Percentiles rank a stretch among this genome's conserved stretches.
These are phyloP conservation scores for Ascochyta clinopodiicola DNA, from an alignment of 2,329 filamentous ascomycete species.

Conservation along the genomic window DNA sequence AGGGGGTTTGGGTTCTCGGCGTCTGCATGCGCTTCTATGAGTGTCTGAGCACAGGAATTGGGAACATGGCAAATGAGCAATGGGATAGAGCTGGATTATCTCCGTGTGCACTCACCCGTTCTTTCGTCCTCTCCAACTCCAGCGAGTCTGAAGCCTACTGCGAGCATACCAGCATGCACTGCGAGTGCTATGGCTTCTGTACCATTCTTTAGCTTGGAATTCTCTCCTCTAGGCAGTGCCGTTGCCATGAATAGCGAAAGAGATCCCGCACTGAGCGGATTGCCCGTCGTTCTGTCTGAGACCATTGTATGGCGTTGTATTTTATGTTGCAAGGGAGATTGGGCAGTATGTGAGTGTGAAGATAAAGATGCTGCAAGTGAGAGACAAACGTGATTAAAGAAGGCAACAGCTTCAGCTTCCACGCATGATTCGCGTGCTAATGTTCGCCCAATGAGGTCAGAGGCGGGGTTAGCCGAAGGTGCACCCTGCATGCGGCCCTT, in stretches of 20 bases:
- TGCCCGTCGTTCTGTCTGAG: conserved; percentile 41
- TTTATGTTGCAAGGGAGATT: neutral
- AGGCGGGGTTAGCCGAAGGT: conserved; percentile 24
- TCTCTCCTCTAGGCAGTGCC: conserved; percentile 50
- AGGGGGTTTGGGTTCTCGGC: conserved; percentile 66
- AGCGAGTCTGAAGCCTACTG: conserved; percentile 79
- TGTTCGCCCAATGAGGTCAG: conserved; percentile 27
- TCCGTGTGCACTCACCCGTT: conserved; percentile 60
- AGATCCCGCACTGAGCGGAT: conserved; percentile 53
- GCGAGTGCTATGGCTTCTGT: conserved; percentile 87
- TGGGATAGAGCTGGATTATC: neutral
- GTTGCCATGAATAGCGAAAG: conserved; percentile 54
- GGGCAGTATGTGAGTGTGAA: neutral
- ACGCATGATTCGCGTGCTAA: neutral
- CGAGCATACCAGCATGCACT: conserved; percentile 80
- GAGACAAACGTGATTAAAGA: neutral
- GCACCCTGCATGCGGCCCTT: conserved; percentile 5
- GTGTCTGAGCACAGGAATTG: conserved; percentile 28
- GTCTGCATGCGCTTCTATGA: conserved; percentile 63
- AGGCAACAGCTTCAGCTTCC: conserved; percentile 7
- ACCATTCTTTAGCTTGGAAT: conserved; percentile 65
- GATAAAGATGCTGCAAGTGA: neutral
- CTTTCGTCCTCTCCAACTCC: conserved; percentile 85
- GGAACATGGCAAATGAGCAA: conserved; percentile 12
- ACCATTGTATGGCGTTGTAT: conserved; percentile 30